Evolutionary conservation across 768 basidiomycete species (phyloP).

Genomic region (Chiua virens): DNA sequence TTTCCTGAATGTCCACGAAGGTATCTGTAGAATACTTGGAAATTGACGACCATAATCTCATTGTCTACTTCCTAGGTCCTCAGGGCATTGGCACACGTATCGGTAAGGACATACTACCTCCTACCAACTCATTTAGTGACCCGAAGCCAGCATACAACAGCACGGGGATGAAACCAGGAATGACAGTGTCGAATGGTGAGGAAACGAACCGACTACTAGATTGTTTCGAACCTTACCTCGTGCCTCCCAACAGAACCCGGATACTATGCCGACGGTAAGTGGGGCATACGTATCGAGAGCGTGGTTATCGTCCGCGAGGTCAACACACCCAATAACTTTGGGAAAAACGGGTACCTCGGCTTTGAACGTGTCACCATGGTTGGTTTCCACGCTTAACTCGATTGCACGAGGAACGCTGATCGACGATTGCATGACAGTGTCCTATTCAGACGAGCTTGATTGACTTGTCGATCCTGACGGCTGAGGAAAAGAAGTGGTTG

Average conservation of each 20-base stretch:
- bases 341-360: constrained; percentile 74
- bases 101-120: constrained; percentile 16
- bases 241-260: constrained; percentile 64
- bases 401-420: neutral
- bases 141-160: constrained; percentile 57
- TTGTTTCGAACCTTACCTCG: neutral
- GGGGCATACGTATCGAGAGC: constrained; percentile 92
- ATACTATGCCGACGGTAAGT: constrained; percentile 87
- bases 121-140: neutral
- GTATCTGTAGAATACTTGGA: constrained; percentile 16
- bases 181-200: constrained; percentile 84
- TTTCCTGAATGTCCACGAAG: constrained; percentile 93
- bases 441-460: constrained; percentile 89
- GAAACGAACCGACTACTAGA: neutral
- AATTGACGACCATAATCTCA: constrained; percentile 5
- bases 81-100: constrained; percentile 52
- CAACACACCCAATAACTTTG: constrained; percentile 77
- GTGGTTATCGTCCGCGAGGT: constrained; percentile 75
- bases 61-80: constrained; percentile 40
- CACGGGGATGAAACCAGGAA: constrained; percentile 72
- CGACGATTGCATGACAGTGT: constrained; percentile 38
- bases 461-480: constrained; percentile 58
- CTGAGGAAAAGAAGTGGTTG: constrained; percentile 77
- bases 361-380: constrained; percentile 92
- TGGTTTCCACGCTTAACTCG: constrained; percentile 21